Evolutionary conservation across 805 yeast genomes (phyloP).

Genomic region (Wickerhamiella slavikovae): DNA sequence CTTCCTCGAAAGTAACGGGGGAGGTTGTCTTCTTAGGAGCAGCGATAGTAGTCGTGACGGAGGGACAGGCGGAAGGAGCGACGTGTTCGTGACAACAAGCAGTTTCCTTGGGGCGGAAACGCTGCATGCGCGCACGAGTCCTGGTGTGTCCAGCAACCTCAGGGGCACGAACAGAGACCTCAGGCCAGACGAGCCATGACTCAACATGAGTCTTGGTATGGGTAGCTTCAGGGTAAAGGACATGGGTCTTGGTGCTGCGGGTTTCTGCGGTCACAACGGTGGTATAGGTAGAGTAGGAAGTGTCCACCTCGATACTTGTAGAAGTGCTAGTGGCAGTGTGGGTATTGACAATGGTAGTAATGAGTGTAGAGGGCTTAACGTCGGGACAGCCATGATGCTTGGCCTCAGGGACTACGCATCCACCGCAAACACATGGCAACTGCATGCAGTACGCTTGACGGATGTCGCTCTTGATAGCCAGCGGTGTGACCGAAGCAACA

Average conservation of each 20-base stretch:
- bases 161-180: neutral
- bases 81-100: too few species aligned
- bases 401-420: too few species aligned
- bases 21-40: neutral
- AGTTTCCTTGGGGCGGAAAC: too few species aligned
- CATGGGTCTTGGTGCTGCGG: constrained; percentile 3
- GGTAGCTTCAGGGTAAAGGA: constrained; percentile 5
- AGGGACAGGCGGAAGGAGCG: neutral
- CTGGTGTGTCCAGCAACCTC: constrained; percentile 1
- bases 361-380: neutral
- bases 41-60: neutral
- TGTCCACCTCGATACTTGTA: constrained; percentile 3
- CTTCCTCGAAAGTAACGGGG: too few species aligned
- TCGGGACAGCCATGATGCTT: constrained; percentile 1
- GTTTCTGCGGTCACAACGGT: constrained; percentile 2
- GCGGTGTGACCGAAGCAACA: neutral
- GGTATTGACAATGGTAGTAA: neutral
- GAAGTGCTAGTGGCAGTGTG: constrained; percentile 1
- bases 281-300: constrained; percentile 2
- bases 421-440: too few species aligned
- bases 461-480: neutral
- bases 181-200: constrained; percentile 5
- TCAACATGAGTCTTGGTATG: constrained; percentile 5
- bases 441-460: too few species aligned
- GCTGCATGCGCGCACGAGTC: too few species aligned